Base-by-base conservation (phyloP, 1,284 basidiomycete genomes). In the Nidula niveotomentosa region DNA sequence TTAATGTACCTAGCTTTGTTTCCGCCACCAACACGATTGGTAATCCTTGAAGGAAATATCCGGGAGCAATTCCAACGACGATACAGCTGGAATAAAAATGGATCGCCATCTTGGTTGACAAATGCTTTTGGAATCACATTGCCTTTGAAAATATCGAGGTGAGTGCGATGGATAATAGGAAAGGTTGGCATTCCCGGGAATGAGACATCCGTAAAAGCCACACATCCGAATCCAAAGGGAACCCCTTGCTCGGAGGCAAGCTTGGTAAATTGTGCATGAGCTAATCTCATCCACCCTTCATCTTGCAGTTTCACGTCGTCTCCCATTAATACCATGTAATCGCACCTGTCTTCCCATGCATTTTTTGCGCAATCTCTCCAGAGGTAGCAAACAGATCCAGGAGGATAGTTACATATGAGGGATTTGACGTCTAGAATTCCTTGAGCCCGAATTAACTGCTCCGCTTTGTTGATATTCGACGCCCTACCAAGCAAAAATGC, bases 111-210 rank as follows among this genome's bases (percentile, higher is more conserved):
- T 61, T 85, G 83, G 56, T 85, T 84, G 47, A 82, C 65, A 63
- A 84, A 86, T 15, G 65, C 56, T 9, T 77, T 66, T 0, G 84
- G 83, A n/a, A 85, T 64, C 33, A 85, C 70, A 8, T 75, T 61
- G 1, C 81, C 81, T 0, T 65, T 55, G 59, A 86, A 86, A 47
- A 84, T 78, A 34, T 83, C 76, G 63, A 86, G 67, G 60, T 86
- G 84, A 0, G 68, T 77, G 18, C 76, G 72, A 53, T 83, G 78
- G 47, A 86, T 53, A 49, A 84, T 71, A 0, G 83, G 83, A 60
- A 85, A 85, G 0, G 83, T 85, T 0, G 82, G 82, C 80, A 85
- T 84, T 0, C 83, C 84, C 0, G 79, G 79, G 57, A 84, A 86
- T 8, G 73, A 72, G 10, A 65, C 69, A 57, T 85, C 81, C 2